These are phyloP conservation scores for Colletotrichum sp. DNA, from an alignment of 2,329 filamentous ascomycete genomes.

Conservation along the genomic window DNA sequence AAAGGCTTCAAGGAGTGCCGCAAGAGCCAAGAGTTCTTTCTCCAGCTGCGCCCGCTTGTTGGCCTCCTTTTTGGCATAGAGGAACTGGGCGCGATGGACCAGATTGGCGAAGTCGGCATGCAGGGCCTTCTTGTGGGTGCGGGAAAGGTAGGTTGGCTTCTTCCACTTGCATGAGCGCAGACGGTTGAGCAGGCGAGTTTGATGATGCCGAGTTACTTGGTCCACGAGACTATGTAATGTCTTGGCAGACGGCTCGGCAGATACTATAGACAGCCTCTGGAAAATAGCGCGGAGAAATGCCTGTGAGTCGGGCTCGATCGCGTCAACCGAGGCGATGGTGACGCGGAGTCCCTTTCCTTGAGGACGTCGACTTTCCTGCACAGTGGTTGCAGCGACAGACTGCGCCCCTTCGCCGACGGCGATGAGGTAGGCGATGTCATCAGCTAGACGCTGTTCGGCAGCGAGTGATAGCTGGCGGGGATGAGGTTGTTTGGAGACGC, in stretches of 20 bases:
- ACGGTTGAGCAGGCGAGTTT: slow-evolving; percentile 21
- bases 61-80: slow-evolving; percentile 15
- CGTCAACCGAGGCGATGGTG: slow-evolving; percentile 19
- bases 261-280: not conserved
- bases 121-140: slow-evolving; percentile 23
- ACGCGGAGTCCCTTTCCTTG: not conserved
- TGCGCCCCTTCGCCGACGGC: slow-evolving; percentile 23
- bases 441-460: slow-evolving; percentile 15
- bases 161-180: slow-evolving; percentile 20
- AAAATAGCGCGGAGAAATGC: slow-evolving; percentile 15
- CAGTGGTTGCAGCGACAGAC: slow-evolving; percentile 20
- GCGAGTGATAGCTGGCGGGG: not conserved
- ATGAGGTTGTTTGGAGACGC: not conserved
- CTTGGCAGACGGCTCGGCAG: not conserved
- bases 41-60: slow-evolving; percentile 1
- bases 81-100: slow-evolving; percentile 11
- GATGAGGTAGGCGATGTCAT: slow-evolving; percentile 17
- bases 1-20: slow-evolving; percentile 7
- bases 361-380: slow-evolving; percentile 1
- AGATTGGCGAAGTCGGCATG: slow-evolving; percentile 20
- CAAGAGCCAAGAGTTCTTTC: not conserved
- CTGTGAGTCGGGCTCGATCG: slow-evolving; percentile 15
- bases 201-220: slow-evolving; percentile 16
- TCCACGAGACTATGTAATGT: not conserved
- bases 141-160: slow-evolving; percentile 19